Evolutionary conservation across 495 filamentous ascomycete species (phyloP).

Genomic region (Pyrenopolyporus hunteri): DNA sequence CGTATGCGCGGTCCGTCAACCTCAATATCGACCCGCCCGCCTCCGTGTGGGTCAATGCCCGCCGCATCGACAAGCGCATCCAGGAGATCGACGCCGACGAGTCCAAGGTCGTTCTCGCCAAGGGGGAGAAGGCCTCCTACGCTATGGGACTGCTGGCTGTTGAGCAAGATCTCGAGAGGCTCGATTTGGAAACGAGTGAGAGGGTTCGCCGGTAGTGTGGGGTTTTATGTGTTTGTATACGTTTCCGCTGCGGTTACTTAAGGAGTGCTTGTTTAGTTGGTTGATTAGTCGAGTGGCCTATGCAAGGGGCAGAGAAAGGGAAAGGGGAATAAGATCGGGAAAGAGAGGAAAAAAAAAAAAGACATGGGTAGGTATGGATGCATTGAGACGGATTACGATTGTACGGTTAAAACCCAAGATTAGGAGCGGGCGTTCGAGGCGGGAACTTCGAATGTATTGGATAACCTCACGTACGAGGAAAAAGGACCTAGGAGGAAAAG

Average conservation of each 20-base stretch:
- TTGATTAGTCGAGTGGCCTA: not conserved
- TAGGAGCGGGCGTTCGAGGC: conserved; percentile 7
- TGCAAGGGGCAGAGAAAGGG: not conserved
- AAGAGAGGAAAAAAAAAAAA: conserved; percentile 1
- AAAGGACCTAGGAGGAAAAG: conserved; percentile 1
- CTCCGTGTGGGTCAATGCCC: conserved; percentile 49
- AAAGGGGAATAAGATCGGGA: not conserved
- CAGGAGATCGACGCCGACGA: conserved; percentile 44
- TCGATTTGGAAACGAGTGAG: conserved; percentile 47
- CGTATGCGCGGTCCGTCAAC: conserved; percentile 63
- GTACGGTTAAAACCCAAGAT: conserved; percentile 5
- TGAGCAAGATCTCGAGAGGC: conserved; percentile 57
- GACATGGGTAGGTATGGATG: not conserved
- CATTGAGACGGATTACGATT: conserved; percentile 1
- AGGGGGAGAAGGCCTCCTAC: conserved; percentile 58
- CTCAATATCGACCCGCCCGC: conserved; percentile 38
- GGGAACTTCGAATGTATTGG: conserved; percentile 6
- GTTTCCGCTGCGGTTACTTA: not conserved
- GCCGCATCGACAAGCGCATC: conserved; percentile 51
- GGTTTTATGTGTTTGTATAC: not conserved
- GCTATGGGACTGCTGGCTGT: conserved; percentile 59
- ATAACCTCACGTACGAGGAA: not conserved
- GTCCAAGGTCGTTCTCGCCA: conserved; percentile 50
- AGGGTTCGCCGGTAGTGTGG: conserved; percentile 12
- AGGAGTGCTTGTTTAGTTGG: too few species aligned